Evolutionary conservation across 768 basidiomycete species (phyloP), one percentile per base, ranked within the genome.

Genomic region (Trametes cinnabarina): DNA sequence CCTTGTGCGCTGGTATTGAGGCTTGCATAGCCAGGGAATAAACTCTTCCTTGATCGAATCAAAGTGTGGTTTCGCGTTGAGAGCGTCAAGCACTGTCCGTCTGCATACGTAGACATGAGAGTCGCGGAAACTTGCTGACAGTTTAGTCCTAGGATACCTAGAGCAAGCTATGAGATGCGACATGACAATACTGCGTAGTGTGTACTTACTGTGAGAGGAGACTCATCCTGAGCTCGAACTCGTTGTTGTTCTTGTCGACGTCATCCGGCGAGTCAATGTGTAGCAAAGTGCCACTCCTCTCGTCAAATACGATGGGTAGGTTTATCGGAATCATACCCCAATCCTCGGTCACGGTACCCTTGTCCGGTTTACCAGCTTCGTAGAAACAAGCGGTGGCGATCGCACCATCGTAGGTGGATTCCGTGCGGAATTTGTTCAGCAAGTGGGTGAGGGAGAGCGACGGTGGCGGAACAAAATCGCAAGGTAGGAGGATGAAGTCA

Each of bases 21-120:
- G 75, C 68, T 92, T 94, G 74, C 92, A 90, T 54, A 97, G 68
- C 92, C 94, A 97, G 0, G 95, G 95, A 11, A 98, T 69, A 66
- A 97, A 91, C 58, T 97, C 93, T 70, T 95, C 90, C 49, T 89
- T 81, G 50, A 98, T 78, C 15, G 94, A 96, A 49, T 92, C 87
- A 40, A 94, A 79, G 63, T 85, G 80, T 4, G 73, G 74, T 65
- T 90, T 91, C 58, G 83, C 80, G 11, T 82, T 79, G 25, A 94
- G 75, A 12, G 84, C 77, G 57, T 92, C 86, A 23, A 97, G 75
- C 8, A 96, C 77, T 17, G 83, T 79, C 58, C 83, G 82, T 62
- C 84, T 82, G 74, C 93, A 94, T 32, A 96, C 85, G 65, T 96
- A 97, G 30, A 96, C 89, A 71, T 97, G 94, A 0, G 94, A 91